A percentile compares a stretch with the other conserved stretches of the same genome.
phyloP scores from a whole-genome alignment of 495 filamentous ascomycete species.

The Xylaria bambusicola region DNA sequence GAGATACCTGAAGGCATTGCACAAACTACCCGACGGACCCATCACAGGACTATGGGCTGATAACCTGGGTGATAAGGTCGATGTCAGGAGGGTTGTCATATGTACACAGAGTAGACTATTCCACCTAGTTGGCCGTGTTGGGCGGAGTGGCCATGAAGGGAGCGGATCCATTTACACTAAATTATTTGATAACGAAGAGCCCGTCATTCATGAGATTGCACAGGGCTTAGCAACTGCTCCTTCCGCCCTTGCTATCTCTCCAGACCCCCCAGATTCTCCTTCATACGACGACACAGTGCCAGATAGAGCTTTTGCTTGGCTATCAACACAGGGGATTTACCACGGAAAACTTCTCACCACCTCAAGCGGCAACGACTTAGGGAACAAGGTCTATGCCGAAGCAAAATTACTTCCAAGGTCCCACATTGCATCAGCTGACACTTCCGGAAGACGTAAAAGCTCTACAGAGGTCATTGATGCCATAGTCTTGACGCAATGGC shows the following conservation, averaged over 20 bases:
- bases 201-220: conserved; percentile 68
- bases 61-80: conserved; percentile 61
- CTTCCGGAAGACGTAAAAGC: conserved; percentile 62
- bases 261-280: conserved; percentile 60
- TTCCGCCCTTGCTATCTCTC: conserved; percentile 71
- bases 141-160: conserved; percentile 73
- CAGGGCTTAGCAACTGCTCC: conserved; percentile 55
- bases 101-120: conserved; percentile 72
- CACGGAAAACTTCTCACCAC: conserved; percentile 70
- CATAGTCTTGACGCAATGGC: conserved; percentile 90
- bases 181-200: conserved; percentile 84
- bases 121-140: conserved; percentile 76
- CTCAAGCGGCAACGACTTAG: conserved; percentile 56
- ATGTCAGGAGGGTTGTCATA: conserved; percentile 74
- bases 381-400: conserved; percentile 65
- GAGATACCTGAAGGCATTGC: conserved; percentile 80
- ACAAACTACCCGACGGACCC: conserved; percentile 73
- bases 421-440: conserved; percentile 67
- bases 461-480: conserved; percentile 70
- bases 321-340: conserved; percentile 82
- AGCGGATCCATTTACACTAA: conserved; percentile 79
- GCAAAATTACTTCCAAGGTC: conserved; percentile 74
- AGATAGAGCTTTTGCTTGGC: conserved; percentile 85
- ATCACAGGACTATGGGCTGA: conserved; percentile 85
- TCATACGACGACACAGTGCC: conserved; percentile 41